A percentile compares a stretch with the other conserved stretches of the same genome.
Evolutionary conservation across 805 yeast genomes (phyloP).

Genomic region (Kuraishia ogatae): DNA sequence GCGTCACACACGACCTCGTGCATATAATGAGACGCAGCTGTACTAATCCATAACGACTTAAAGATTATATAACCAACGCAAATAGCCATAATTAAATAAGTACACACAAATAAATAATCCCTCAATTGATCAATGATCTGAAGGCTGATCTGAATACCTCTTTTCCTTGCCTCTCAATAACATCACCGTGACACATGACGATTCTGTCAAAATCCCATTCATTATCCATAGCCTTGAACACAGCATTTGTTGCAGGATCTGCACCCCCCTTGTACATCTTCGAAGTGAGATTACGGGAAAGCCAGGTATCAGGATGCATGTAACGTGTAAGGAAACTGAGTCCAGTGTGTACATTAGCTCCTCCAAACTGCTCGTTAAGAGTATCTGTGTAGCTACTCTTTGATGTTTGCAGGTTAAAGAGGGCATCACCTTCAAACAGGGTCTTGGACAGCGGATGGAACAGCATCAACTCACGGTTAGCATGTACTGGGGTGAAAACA

Average conservation of each 20-base stretch:
- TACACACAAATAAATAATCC: neutral
- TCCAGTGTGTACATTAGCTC: conserved; percentile 10
- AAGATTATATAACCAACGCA: too few relatives aligned
- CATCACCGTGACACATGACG: conserved; percentile 53
- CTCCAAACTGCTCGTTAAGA: conserved; percentile 37
- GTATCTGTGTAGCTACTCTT: conserved; percentile 21
- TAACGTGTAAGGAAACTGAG: conserved; percentile 27
- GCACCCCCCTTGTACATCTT: conserved; percentile 13
- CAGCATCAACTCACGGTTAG: conserved; percentile 50
- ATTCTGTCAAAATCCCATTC: conserved; percentile 40
- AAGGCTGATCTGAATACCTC: conserved; percentile 8
- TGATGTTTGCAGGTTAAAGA: conserved; percentile 51
- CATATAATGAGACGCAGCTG: neutral
- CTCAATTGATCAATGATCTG: neutral
- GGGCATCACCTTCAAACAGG: conserved; percentile 49
- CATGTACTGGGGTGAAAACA: conserved; percentile 45
- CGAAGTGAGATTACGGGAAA: conserved; percentile 25
- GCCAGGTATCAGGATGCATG: conserved; percentile 29
- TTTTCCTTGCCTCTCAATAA: conserved; percentile 33
- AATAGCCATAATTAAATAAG: neutral
- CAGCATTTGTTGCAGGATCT: conserved; percentile 8
- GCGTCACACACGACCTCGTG: neutral
- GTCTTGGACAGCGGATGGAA: conserved; percentile 38
- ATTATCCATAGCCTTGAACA: conserved; percentile 21
- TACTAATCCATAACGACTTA: too few relatives aligned